phyloP scores from a whole-genome alignment of 208 protist genomes.

The Leishmania lainsoni region DNA sequence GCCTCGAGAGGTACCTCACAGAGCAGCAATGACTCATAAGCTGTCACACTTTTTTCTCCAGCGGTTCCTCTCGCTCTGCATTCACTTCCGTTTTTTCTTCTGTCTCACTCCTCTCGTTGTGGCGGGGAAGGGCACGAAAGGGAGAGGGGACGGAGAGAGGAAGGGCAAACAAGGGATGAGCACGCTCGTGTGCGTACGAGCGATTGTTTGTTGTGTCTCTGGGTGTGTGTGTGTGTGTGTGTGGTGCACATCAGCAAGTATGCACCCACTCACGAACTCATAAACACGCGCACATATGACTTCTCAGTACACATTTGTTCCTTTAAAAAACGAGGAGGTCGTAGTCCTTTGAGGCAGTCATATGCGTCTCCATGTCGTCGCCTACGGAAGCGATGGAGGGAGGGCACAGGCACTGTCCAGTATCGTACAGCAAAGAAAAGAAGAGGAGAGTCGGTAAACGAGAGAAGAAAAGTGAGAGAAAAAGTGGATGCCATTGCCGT shows the following conservation, averaged over 20 bases:
- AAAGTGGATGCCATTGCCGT: conserved; percentile 1
- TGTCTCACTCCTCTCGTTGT: not conserved
- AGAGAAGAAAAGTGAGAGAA: conserved; percentile 4
- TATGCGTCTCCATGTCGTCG: not conserved
- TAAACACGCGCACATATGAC: conserved; percentile 1
- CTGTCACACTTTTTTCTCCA: not conserved
- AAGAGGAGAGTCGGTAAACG: conserved; percentile 2
- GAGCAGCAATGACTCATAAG: not conserved
- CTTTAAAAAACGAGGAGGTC: not conserved
- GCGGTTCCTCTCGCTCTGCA: not conserved
- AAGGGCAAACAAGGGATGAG: conserved; percentile 1
- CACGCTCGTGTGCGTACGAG: not conserved
- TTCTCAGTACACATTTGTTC: not conserved
- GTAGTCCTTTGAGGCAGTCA: conserved; percentile 5
- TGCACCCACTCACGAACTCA: conserved; percentile 1
- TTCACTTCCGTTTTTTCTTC: not conserved
- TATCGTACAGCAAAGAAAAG: conserved; percentile 2
- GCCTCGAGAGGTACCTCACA: not conserved
- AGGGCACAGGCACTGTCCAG: not conserved
- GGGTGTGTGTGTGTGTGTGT: not conserved
- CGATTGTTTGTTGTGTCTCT: not conserved
- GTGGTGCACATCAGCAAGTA: not conserved
- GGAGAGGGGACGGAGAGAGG: conserved; percentile 11
- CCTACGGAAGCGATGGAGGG: not conserved
- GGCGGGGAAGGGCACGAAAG: not conserved